These are phyloP conservation scores for Lophiostoma macrostomum DNA, from an alignment of 495 filamentous ascomycete species.

Conservation along the genomic window DNA sequence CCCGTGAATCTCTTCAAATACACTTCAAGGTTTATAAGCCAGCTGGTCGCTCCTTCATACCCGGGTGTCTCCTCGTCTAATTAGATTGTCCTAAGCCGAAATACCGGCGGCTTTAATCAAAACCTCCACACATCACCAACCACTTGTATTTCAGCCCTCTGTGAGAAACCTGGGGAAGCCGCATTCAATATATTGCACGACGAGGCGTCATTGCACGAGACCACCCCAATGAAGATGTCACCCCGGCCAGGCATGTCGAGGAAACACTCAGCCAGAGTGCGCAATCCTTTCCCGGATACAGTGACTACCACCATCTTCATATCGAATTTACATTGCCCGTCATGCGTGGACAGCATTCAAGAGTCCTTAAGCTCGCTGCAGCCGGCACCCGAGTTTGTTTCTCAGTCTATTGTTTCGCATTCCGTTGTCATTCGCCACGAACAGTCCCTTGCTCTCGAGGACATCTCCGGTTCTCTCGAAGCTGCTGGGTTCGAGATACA, in stretches of 20 bases:
- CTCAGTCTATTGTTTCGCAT: constrained; percentile 56
- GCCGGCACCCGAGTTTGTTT: constrained; percentile 49
- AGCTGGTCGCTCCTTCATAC: too few relatives aligned
- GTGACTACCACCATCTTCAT: constrained; percentile 37
- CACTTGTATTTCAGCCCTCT: too few relatives aligned
- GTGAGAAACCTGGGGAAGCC: too few relatives aligned
- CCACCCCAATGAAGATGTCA: constrained; percentile 9
- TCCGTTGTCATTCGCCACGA: constrained; percentile 46
- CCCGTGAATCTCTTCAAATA: too few relatives aligned
- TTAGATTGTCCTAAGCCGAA: too few relatives aligned
- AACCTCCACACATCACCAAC: too few relatives aligned
- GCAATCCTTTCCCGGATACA: constrained; percentile 2
- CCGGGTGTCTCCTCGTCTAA: too few relatives aligned
- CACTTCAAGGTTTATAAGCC: too few relatives aligned
- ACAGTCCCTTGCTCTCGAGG: constrained; percentile 17
- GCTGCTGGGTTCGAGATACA: constrained; percentile 36
- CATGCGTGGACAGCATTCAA: constrained; percentile 57
- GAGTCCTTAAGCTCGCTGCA: constrained; percentile 44
- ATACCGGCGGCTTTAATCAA: too few relatives aligned
- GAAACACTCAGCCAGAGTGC: neutral
- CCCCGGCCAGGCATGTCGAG: neutral
- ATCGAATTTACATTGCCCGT: constrained; percentile 60
- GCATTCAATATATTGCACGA: neutral
- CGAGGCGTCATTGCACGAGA: neutral
- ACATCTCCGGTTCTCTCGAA: constrained; percentile 31